A percentile compares a stretch with the other conserved stretches of the same genome.
phyloP scores from a whole-genome alignment of 768 basidiomycete genomes.

The Amanita rimosa region DNA sequence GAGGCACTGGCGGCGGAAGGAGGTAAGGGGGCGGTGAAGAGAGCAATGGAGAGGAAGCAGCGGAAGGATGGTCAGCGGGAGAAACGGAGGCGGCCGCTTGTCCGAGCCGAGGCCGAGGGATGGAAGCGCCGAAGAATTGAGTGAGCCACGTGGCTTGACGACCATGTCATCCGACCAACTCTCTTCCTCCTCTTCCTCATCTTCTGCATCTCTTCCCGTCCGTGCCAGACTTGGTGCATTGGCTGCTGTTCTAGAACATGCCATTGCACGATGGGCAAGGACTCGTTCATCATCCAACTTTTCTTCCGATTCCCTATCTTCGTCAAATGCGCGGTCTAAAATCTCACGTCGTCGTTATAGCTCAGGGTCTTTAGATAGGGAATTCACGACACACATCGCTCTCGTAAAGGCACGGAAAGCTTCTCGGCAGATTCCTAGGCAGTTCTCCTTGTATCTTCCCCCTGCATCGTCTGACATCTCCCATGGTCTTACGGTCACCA shows the following conservation, averaged over 20 bases:
- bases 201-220: slow-evolving; percentile 25
- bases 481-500: slow-evolving; percentile 25
- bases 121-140: background rate
- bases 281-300: slow-evolving; percentile 30
- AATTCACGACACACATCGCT: slow-evolving; percentile 47
- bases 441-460: slow-evolving; percentile 56
- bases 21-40: slow-evolving; percentile 74
- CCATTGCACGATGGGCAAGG: slow-evolving; percentile 61
- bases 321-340: slow-evolving; percentile 32
- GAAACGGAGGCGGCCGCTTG: slow-evolving; percentile 66
- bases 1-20: slow-evolving; percentile 69
- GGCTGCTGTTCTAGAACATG: slow-evolving; percentile 55
- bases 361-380: slow-evolving; percentile 44
- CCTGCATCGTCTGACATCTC: slow-evolving; percentile 11
- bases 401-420: slow-evolving; percentile 53
- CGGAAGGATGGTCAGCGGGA: slow-evolving; percentile 83
- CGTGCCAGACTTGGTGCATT: slow-evolving; percentile 38
- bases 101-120: background rate
- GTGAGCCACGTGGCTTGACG: background rate
- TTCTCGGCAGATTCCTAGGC: slow-evolving; percentile 45
- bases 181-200: slow-evolving; percentile 29
- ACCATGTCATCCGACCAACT: slow-evolving; percentile 14
- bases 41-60: slow-evolving; percentile 81
- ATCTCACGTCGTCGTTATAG: slow-evolving; percentile 36
- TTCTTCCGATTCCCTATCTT: slow-evolving; percentile 36